These are phyloP conservation scores for Fusarium proliferatum DNA, from an alignment of 2,329 filamentous ascomycete species.

Conservation along the genomic window DNA sequence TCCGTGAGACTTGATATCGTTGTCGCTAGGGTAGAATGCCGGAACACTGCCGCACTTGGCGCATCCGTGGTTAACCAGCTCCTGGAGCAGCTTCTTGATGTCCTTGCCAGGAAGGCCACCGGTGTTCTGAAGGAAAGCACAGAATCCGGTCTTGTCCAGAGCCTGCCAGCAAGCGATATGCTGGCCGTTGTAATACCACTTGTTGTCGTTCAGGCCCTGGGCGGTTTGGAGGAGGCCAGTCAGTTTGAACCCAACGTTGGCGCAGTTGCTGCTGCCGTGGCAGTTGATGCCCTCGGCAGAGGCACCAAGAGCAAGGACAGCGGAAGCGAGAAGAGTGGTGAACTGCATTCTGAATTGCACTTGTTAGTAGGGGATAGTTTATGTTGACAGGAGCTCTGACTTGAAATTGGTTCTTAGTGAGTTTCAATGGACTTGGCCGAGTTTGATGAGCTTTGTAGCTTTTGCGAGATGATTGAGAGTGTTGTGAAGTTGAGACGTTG, in stretches of 20 bases:
- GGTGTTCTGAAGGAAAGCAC: not conserved
- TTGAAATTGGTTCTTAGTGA: not conserved
- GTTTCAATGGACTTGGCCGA: not conserved
- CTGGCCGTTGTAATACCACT: not conserved
- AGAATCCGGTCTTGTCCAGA: not conserved
- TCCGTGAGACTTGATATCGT: not conserved
- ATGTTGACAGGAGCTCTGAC: not conserved
- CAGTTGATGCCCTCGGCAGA: not conserved
- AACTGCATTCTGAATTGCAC: not conserved
- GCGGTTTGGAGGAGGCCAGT: not conserved
- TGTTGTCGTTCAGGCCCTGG: not conserved
- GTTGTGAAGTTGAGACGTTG: not conserved
- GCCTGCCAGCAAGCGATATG: not conserved
- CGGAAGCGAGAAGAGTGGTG: not conserved
- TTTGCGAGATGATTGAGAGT: not conserved
- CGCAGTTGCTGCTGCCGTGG: not conserved
- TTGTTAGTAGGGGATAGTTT: not conserved
- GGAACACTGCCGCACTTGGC: not conserved
- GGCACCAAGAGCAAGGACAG: not conserved
- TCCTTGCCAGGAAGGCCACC: not conserved
- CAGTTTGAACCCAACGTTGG: not conserved
- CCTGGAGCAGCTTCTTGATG: not conserved
- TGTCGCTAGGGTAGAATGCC: not conserved
- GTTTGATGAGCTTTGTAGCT: not conserved
- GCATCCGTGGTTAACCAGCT: not conserved